phyloP scores from a whole-genome alignment of 768 basidiomycete genomes.

The Mycena polygramma region DNA sequence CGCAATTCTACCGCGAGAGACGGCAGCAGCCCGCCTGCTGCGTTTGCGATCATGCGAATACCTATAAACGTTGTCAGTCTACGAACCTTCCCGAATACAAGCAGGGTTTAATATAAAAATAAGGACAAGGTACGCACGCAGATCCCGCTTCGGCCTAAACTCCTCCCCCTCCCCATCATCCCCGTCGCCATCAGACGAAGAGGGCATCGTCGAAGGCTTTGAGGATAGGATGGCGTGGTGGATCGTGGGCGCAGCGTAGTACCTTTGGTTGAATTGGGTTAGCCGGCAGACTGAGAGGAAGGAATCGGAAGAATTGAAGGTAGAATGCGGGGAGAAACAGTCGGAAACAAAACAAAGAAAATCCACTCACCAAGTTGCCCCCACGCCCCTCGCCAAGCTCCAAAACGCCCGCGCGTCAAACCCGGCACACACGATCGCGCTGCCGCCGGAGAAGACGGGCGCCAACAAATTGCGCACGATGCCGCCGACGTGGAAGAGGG shows the following conservation, averaged over 20 bases:
- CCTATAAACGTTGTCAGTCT: slow-evolving; percentile 31
- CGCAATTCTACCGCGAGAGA: slow-evolving; percentile 63
- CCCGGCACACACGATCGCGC: slow-evolving; percentile 66
- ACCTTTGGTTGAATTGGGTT: slow-evolving; percentile 46
- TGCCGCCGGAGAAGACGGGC: slow-evolving; percentile 67
- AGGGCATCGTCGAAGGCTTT: slow-evolving; percentile 47
- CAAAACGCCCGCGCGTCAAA: slow-evolving; percentile 69
- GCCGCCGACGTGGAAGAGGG: slow-evolving; percentile 72
- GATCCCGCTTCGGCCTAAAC: no score
- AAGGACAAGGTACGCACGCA: no score
- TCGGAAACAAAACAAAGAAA: slow-evolving; percentile 12
- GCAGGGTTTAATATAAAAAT: no score
- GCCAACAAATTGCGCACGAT: slow-evolving; percentile 70
- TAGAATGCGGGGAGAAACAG: no score
- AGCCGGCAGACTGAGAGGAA: no score
- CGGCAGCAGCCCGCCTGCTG: slow-evolving; percentile 67
- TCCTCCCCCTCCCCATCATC: no score
- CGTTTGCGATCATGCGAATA: slow-evolving; percentile 64
- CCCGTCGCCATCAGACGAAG: slow-evolving; percentile 39
- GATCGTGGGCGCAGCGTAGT: slow-evolving; percentile 64
- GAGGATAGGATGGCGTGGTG: slow-evolving; percentile 63
- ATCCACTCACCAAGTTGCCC: slow-evolving; percentile 60
- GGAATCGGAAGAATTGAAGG: no score
- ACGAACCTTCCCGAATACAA: no score
- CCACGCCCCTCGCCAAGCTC: slow-evolving; percentile 52